A percentile compares a stretch with the other conserved stretches of the same genome.
Conservation (phyloP, 2,329 filamentous ascomycete species). For the Aphanocladium album region DNA sequence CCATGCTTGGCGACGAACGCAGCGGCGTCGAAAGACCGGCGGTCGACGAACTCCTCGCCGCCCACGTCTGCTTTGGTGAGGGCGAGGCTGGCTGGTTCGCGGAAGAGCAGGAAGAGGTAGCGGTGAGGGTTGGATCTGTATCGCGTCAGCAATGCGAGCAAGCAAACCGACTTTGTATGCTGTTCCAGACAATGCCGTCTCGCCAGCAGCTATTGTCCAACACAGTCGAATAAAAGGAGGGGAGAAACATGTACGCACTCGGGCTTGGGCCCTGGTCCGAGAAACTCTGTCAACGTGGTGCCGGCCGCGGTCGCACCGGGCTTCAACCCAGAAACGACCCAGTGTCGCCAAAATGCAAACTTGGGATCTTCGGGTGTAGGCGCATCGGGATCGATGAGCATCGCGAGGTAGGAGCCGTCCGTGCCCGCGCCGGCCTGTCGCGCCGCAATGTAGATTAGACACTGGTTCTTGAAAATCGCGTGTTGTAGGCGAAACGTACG, state of each 20-base stretch:
- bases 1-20: slow-evolving; percentile 34
- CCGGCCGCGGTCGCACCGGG: slow-evolving; percentile 28
- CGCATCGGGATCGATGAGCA: slow-evolving; percentile 50
- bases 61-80: slow-evolving; percentile 38
- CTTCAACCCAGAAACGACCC: slow-evolving; percentile 40
- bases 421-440: slow-evolving; percentile 17
- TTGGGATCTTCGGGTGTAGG: slow-evolving; percentile 51
- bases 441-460: background rate
- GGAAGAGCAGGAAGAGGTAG: slow-evolving; percentile 41
- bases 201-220: no score
- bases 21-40: slow-evolving; percentile 36
- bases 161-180: no score
- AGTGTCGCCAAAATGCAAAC: slow-evolving; percentile 52
- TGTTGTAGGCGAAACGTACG: slow-evolving; percentile 15
- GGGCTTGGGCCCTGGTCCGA: slow-evolving; percentile 41
- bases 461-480: background rate
- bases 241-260: slow-evolving; percentile 30
- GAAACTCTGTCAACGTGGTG: slow-evolving; percentile 34
- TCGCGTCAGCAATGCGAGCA: background rate
- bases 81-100: slow-evolving; percentile 31
- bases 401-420: slow-evolving; percentile 37
- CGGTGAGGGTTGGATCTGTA: slow-evolving; percentile 42
- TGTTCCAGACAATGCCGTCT: no score
- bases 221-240: no score
- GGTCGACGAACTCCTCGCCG: slow-evolving; percentile 41